Evolutionary conservation across 129 eudicot genomes (phyloP).

Genomic region (Arctium minus): DNA sequence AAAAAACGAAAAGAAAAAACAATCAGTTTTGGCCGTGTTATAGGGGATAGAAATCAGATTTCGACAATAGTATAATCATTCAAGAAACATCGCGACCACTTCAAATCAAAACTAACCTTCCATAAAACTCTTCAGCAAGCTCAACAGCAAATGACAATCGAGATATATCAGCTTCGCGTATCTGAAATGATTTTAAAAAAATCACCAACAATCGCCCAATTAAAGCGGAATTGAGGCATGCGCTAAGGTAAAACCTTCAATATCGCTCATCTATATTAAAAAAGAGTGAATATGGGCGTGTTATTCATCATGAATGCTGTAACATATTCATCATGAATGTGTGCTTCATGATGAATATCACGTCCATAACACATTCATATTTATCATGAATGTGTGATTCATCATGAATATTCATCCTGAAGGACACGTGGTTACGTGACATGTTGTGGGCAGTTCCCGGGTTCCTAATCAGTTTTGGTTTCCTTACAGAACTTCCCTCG

Average conservation of each 20-base stretch:
- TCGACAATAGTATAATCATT: neutral
- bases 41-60: neutral
- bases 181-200: slow-evolving; percentile 34
- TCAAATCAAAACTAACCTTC: slow-evolving; percentile 55
- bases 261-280: neutral
- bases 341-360: too few relatives aligned
- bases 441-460: too few relatives aligned
- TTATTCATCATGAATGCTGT: too few relatives aligned
- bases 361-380: neutral
- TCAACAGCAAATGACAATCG: slow-evolving; percentile 96
- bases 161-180: slow-evolving; percentile 98
- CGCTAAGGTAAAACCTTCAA: neutral
- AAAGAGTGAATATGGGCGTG: neutral
- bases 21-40: slow-evolving; percentile 30
- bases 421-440: too few relatives aligned
- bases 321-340: too few relatives aligned
- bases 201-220: neutral
- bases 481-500: too few relatives aligned
- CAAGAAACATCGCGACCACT: neutral
- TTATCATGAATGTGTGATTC: neutral
- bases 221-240: neutral
- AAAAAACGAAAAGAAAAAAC: slow-evolving; percentile 12
- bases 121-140: slow-evolving; percentile 99
- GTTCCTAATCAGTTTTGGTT: too few relatives aligned
- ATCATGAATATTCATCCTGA: too few relatives aligned